A percentile compares a stretch with the other conserved stretches of the same genome.
Evolutionary conservation across 1,284 basidiomycete genomes (phyloP).

Genomic region (Abortiporus biennis): DNA sequence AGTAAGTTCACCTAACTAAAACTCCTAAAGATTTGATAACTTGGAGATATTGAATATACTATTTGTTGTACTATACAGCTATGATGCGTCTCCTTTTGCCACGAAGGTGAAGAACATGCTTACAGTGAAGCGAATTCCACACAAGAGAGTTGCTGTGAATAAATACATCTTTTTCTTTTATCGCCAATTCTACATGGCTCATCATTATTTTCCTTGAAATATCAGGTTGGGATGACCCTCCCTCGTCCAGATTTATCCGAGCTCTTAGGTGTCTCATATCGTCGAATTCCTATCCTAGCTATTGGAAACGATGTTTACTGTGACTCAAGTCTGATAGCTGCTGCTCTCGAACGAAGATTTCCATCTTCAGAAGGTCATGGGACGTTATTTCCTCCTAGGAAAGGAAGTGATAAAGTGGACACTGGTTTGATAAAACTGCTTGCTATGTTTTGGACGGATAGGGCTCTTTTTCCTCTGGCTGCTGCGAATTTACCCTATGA

Average conservation of each 20-base stretch:
- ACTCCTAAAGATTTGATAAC: background rate
- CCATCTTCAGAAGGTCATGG: conserved; percentile 38
- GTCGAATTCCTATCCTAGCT: conserved; percentile 49
- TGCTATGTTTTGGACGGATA: conserved; percentile 38
- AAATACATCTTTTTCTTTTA: too few species aligned
- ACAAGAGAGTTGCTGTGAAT: conserved; percentile 39
- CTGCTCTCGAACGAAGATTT: conserved; percentile 43
- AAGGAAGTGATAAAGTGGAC: conserved; percentile 32
- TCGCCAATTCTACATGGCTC: background rate
- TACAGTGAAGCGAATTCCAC: conserved; percentile 40
- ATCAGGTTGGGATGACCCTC: conserved; percentile 39
- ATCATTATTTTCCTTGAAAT: background rate
- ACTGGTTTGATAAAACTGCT: conserved; percentile 42
- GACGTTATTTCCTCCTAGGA: conserved; percentile 41
- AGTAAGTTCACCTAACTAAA: conserved; percentile 22
- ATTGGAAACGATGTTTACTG: conserved; percentile 53
- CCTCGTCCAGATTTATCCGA: conserved; percentile 50
- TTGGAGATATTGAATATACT: background rate
- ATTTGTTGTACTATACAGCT: too few species aligned
- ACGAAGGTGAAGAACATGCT: conserved; percentile 47
- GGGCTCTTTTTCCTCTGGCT: conserved; percentile 34
- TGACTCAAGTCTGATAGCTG: conserved; percentile 43
- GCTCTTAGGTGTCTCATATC: conserved; percentile 43
- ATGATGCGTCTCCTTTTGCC: conserved; percentile 47
- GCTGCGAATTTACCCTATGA: conserved; percentile 38